Conservation (phyloP, 805 yeast genomes). For the Saccharomycopsis olivae region DNA sequence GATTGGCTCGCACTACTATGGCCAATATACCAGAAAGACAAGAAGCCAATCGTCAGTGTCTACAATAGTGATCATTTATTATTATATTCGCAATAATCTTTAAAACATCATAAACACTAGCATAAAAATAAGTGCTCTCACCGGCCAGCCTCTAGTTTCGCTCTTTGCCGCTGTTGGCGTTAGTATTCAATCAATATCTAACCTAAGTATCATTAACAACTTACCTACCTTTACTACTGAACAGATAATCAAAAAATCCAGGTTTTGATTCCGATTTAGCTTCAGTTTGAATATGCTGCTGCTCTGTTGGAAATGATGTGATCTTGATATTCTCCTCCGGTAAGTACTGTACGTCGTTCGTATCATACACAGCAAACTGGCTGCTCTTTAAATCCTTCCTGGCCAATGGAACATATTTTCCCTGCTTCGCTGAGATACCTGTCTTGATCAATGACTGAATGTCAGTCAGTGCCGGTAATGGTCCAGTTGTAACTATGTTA, state of each 20-base stretch:
- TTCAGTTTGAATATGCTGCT: background rate
- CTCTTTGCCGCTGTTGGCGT: too few species aligned
- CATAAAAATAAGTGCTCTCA: too few species aligned
- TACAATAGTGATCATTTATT: too few species aligned
- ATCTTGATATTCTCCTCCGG: slow-evolving; percentile 21
- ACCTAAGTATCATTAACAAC: too few species aligned
- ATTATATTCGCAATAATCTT: too few species aligned
- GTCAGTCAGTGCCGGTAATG: slow-evolving; percentile 37
- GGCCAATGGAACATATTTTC: slow-evolving; percentile 37
- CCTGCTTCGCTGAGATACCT: slow-evolving; percentile 40
- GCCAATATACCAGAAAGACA: too few species aligned
- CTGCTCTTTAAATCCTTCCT: slow-evolving; percentile 31
- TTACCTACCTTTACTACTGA: slow-evolving; percentile 16
- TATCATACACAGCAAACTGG: slow-evolving; percentile 25
- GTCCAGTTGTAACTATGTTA: slow-evolving; percentile 30
- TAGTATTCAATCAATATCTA: too few species aligned
- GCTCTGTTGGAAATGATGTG: slow-evolving; percentile 19
- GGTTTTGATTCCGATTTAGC: background rate
- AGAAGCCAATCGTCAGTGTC: too few species aligned
- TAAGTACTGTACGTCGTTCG: slow-evolving; percentile 29
- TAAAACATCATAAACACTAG: too few species aligned
- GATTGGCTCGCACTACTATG: too few species aligned
- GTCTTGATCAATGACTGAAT: slow-evolving; percentile 28
- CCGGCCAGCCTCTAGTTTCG: too few species aligned
- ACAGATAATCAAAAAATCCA: slow-evolving; percentile 8